phyloP scores from a whole-genome alignment of 768 basidiomycete genomes.

The Lentinula edodes region DNA sequence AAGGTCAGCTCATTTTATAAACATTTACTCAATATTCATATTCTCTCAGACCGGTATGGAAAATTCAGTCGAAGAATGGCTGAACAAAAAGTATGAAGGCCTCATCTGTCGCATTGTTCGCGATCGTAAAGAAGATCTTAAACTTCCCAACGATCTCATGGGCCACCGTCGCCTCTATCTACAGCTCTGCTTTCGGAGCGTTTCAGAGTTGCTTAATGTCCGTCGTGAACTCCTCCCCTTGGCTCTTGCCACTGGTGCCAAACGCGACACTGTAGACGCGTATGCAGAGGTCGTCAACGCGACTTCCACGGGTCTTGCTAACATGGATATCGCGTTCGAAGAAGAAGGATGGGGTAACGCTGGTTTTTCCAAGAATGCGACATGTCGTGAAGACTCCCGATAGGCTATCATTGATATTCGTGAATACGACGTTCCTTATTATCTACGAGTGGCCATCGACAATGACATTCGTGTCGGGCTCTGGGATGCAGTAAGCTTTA shows the following conservation, averaged over 20 bases:
- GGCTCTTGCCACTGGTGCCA: slow-evolving; percentile 84
- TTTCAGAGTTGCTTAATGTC: slow-evolving; percentile 85
- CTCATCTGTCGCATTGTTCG: slow-evolving; percentile 73
- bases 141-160: slow-evolving; percentile 93
- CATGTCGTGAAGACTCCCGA: slow-evolving; percentile 59
- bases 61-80: slow-evolving; percentile 90
- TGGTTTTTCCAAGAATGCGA: slow-evolving; percentile 17
- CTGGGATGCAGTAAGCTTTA: slow-evolving; percentile 92
- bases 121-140: slow-evolving; percentile 88
- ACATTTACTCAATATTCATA: neutral
- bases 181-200: slow-evolving; percentile 85
- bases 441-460: slow-evolving; percentile 98
- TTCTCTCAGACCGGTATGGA: slow-evolving; percentile 70
- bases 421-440: slow-evolving; percentile 97
- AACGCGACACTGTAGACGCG: slow-evolving; percentile 92
- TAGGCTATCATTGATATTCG: slow-evolving; percentile 92
- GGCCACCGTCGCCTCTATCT: slow-evolving; percentile 89
- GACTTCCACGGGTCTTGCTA: slow-evolving; percentile 51
- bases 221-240: slow-evolving; percentile 87
- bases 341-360: slow-evolving; percentile 43
- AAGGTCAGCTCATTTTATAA: slow-evolving; percentile 50
- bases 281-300: slow-evolving; percentile 94
- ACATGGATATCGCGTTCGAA: slow-evolving; percentile 65
- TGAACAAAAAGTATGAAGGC: slow-evolving; percentile 90
- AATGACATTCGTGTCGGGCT: slow-evolving; percentile 95